Percentiles rank a stretch among this genome's conserved stretches.
Conservation (phyloP, 345 rosid genomes). For the Eucalyptus viminalis region DNA sequence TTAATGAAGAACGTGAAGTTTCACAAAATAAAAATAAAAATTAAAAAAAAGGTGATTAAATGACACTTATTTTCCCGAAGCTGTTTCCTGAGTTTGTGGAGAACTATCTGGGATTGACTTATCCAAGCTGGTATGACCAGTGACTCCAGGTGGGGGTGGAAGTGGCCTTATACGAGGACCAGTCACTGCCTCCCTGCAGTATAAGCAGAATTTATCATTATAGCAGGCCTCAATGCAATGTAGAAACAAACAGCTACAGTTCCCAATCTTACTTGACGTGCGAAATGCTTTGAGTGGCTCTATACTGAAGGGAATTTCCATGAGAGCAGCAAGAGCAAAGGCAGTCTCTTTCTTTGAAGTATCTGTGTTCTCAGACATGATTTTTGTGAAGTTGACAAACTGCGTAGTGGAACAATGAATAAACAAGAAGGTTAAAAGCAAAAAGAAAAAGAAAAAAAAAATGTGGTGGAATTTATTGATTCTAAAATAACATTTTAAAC, state of each 20-base stretch:
- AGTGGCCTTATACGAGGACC: slow-evolving; percentile 31
- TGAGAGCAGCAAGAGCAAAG: slow-evolving; percentile 90
- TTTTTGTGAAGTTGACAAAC: slow-evolving; percentile 86
- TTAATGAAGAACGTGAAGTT: neutral
- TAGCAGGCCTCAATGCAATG: neutral
- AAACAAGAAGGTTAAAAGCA: neutral
- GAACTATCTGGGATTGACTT: slow-evolving; percentile 14
- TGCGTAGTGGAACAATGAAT: slow-evolving; percentile 1
- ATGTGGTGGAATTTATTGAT: neutral
- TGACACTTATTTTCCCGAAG: slow-evolving; percentile 28
- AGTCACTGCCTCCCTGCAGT: slow-evolving; percentile 18
- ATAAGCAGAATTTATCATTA: slow-evolving; percentile 1
- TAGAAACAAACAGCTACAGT: neutral
- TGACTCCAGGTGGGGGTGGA: slow-evolving; percentile 66
- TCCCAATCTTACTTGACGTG: slow-evolving; percentile 13
- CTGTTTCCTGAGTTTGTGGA: slow-evolving; percentile 21
- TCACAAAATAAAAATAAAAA: neutral
- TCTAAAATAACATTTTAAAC: neutral
- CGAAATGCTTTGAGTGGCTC: slow-evolving; percentile 56
- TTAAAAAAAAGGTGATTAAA: neutral
- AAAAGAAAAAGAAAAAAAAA: neutral
- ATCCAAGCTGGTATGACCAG: slow-evolving; percentile 47
- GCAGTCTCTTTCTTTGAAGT: slow-evolving; percentile 66
- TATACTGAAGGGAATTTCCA: slow-evolving; percentile 94
- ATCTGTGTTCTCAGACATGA: slow-evolving; percentile 63